Evolutionary conservation across 371 early-diverging fungal species (phyloP).

Genomic region (Fennellomyces sp.): DNA sequence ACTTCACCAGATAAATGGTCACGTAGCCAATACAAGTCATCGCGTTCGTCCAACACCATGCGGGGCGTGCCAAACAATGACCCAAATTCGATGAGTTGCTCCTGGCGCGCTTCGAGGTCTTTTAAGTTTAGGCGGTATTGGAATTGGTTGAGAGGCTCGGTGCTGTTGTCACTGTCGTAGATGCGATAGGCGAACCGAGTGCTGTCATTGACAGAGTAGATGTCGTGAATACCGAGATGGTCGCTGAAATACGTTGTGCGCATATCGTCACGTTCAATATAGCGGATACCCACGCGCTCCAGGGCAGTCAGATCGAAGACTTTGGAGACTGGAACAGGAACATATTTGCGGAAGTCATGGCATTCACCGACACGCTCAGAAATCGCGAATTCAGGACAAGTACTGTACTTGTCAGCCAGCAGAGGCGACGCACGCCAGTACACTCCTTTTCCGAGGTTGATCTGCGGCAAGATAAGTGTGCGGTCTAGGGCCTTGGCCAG

Average conservation of each 20-base stretch:
- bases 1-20: conserved; percentile 29
- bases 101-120: conserved; percentile 31
- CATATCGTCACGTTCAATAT: conserved; percentile 34
- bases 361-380: conserved; percentile 16
- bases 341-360: conserved; percentile 24
- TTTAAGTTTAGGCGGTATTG: conserved; percentile 30
- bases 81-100: conserved; percentile 49
- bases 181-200: conserved; percentile 49
- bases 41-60: conserved; percentile 16
- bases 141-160: conserved; percentile 21
- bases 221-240: conserved; percentile 8
- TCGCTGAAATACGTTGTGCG: conserved; percentile 24
- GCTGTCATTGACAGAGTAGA: conserved; percentile 34
- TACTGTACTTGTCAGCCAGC: conserved; percentile 12
- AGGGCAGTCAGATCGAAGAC: conserved; percentile 31
- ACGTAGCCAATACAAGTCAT: conserved; percentile 20
- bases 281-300: conserved; percentile 26
- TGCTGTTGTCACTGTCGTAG: conserved; percentile 34
- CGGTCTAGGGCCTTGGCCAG: conserved; percentile 35
- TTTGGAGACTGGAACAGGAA: conserved; percentile 21
- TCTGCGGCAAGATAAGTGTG: conserved; percentile 33
- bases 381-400: conserved; percentile 8
- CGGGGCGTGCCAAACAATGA: conserved; percentile 46
- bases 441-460: conserved; percentile 29
- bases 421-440: conserved; percentile 22